Percentiles rank a stretch among this genome's conserved stretches.
Conservation (phyloP, 768 basidiomycete species). For the Kwoniella botswanensis region DNA sequence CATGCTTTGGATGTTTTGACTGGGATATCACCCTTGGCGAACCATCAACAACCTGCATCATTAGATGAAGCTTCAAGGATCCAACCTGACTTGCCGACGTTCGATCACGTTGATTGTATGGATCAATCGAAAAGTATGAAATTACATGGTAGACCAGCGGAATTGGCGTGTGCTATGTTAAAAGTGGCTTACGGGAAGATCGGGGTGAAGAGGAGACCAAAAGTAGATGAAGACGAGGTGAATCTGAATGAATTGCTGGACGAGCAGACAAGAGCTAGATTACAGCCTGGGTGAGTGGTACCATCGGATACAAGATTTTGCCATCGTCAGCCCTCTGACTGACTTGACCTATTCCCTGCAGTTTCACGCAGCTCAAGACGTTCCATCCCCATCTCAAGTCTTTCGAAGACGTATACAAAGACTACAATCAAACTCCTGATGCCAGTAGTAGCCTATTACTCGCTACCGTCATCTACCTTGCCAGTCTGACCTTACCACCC, state of each 20-base stretch:
- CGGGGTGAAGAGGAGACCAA: conserved; percentile 8
- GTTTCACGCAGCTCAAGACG: conserved; percentile 34
- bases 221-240: conserved; percentile 29
- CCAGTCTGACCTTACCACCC: conserved; percentile 32
- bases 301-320: neutral
- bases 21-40: conserved; percentile 18
- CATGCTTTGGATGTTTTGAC: conserved; percentile 27
- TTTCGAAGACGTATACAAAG: conserved; percentile 21
- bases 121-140: conserved; percentile 31
- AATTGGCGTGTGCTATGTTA: conserved; percentile 48
- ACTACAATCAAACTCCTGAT: neutral
- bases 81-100: conserved; percentile 1
- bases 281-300: conserved; percentile 47
- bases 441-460: conserved; percentile 21
- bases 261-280: conserved; percentile 17
- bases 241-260: conserved; percentile 35
- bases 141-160: conserved; percentile 42
- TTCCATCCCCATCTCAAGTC: conserved; percentile 45
- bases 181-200: conserved; percentile 42
- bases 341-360: neutral
- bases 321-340: conserved; percentile 1
- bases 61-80: conserved; percentile 8
- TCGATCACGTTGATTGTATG: neutral
- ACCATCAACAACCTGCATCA: conserved; percentile 6
- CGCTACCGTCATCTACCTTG: conserved; percentile 37